Base-by-base conservation (phyloP, 352 stramenopile species). In the Pythium guiyangense region DNA sequence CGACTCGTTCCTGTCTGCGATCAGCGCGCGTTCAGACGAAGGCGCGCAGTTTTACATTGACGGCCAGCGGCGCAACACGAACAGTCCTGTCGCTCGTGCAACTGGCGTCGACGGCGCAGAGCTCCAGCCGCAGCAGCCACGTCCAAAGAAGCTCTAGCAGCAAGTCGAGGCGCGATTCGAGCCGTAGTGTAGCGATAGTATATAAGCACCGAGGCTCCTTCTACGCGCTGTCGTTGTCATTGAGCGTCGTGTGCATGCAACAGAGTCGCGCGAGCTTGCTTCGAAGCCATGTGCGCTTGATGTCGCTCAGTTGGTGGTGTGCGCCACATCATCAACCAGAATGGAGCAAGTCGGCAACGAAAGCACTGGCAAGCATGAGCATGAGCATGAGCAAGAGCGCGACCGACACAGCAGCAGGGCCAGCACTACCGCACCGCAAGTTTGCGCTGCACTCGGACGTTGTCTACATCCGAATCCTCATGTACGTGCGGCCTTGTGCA, bases 21-120 rank as follows among this genome's bases (percentile, higher is more conserved):
- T 84, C 35, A 91, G 80, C 48, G 63, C 70, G 49, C 74, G 72
- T 3, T 91, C 80, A 2, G 73, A 88, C 34, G 78, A 88, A 44
- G 84, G 83, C 25, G 60, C 66, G 11, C 74, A 60, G 9, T 88
- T 83, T 46, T 83, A 85, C 60, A 73, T 86, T 18, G 48, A 75
- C 10, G 68, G 68, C 20, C 65, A 72, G 27, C 70, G 52, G 1
- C 52, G 46, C 12, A 54, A 56, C 26, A 63, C 47, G 6, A 49
- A 47, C 1, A 69, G 55, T 20, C 44, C 62, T 0, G 12, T 25
- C 6, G 57, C 37, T 2, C 45, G 20, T 11, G 27, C 40, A 6
- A 46, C 17, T 18, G 45, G 52, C 3, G 29, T 29, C 6, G 52
- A 63, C 14, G 29, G 17, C 27, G 46, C 17, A 14, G 9, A 15